Evolutionary conservation across 2,329 filamentous ascomycete species (phyloP), one percentile per base, ranked within the genome.

Genomic region (Thelonectria discophora): DNA sequence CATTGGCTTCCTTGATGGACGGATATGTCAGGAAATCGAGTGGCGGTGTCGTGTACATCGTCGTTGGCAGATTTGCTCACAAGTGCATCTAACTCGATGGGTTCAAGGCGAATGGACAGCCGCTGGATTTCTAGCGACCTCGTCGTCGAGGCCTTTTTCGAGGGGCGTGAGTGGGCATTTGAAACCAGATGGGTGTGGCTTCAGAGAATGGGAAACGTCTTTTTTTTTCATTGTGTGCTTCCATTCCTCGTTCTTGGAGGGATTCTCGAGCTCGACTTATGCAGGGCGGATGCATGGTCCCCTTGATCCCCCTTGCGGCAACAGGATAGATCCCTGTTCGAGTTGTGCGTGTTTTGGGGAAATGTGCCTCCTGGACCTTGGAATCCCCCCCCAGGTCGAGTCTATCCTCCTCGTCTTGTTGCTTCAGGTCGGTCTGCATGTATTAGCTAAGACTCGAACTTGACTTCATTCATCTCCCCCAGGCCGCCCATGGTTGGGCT

Each of bases 41-140:
- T 69, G 57, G 63, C 58, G 55, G 50, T 53, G 46, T 47, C 37
- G 58, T 64, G 57, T 30, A 40, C 34, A 46, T 55, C 48, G 55
- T 46, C 59, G 17, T 61, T 34, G 46, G 40, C 42, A 15, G 45
- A 40, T 63, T 40, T 64, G 64, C 64, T 53, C 52, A 59, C 58
- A 55, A 17, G 11, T 12, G 30, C 32, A 48, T 47, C 55, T 34
- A 51, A n/a, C 37, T 55, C 34, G 34, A 37, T 13, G 34, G 15
- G 34, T 15, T 45, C 17, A 45, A 45, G 20, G 46, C 39, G 45
- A 20, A 45, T 45, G 46, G 37, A 15, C 18, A 7, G 20, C 30
- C 54, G 51, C 53, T 60, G 63, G 60, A 50, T 52, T 58, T 48
- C 17, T 43, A 54, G 21, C 58, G 48, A 27, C 60, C 47, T 43